Evolutionary conservation across 345 rosid species (phyloP).

Genomic region (Brassica carinata): DNA sequence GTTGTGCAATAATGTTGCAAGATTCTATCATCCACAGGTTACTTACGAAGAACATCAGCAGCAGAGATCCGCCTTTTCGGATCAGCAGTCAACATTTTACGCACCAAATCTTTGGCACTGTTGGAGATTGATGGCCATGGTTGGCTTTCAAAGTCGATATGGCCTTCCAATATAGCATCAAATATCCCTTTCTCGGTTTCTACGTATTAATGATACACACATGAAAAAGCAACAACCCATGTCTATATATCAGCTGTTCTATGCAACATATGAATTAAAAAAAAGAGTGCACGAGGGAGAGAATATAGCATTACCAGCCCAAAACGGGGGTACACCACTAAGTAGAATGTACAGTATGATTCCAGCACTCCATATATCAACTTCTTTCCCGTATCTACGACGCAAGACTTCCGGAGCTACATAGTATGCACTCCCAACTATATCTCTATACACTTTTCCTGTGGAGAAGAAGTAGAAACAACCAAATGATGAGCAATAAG

Average conservation of each 20-base stretch:
- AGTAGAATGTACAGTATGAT: slow-evolving; percentile 78
- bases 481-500: slow-evolving; percentile 13
- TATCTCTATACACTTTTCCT: slow-evolving; percentile 63
- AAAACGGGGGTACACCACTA: slow-evolving; percentile 92
- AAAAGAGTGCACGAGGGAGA: background rate
- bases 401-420: slow-evolving; percentile 85
- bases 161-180: slow-evolving; percentile 71
- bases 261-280: background rate
- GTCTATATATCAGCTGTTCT: background rate
- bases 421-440: slow-evolving; percentile 88
- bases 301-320: slow-evolving; percentile 59
- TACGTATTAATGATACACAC: slow-evolving; percentile 19
- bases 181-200: slow-evolving; percentile 84
- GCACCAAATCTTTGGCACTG: slow-evolving; percentile 83
- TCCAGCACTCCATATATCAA: slow-evolving; percentile 95
- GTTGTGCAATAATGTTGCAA: background rate
- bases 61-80: slow-evolving; percentile 70
- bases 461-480: slow-evolving; percentile 12
- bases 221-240: background rate
- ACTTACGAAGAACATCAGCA: slow-evolving; percentile 70
- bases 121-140: slow-evolving; percentile 87
- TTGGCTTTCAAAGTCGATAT: slow-evolving; percentile 65
- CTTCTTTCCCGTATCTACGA: slow-evolving; percentile 78
- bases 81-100: slow-evolving; percentile 73
- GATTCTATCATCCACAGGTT: background rate